Base-by-base conservation (phyloP, 805 yeast species). In the Jamesozyma spencerorum region DNA sequence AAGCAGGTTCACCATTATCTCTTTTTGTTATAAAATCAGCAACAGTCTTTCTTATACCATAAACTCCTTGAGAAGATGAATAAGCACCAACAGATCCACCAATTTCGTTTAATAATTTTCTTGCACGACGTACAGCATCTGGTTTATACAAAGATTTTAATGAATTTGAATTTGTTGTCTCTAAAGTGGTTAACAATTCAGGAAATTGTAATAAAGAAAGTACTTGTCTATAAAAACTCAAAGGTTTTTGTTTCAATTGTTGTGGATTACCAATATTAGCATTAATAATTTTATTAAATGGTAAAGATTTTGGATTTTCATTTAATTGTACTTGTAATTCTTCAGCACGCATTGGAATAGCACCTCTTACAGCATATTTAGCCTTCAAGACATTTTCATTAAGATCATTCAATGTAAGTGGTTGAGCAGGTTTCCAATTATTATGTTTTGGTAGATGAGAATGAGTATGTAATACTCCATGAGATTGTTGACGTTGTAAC, bases 221-320 rank as follows among this genome's bases (percentile, higher is more conserved):
- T 3, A 88, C 95, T 59, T 88, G 94, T 53, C 99, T 75, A 64
- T 86, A 88, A 69, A 92, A 92, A n/a, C 95, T 85, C 52, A 92
- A 70, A 1, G 99, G 98, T 54, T 79, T 74, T 63, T 92, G 99
- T 51, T 86, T 90, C 57, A 92, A 71, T 60, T 90, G 97, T 64
- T 92, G 99, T 2, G 99, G 99, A 60, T 92, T 92, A 24, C 99
- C 99, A 47, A 92, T 92, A 60, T 92, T 92, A 47, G 96, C 92
- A 54, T 77, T 80, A 58, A 94, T 82, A 53, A 92, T 84, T 45
- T 74, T 67, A 33, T 73, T 64, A 57, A 87, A 92, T 1, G 95
- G 94, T 48, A 86, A 66, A 4, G 83, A 75, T 15, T 68, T 69
- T 19, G 83, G 79, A 31, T 74, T 68, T 32, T 65, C 58, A 10